A percentile compares a stretch with the other conserved stretches of the same genome.
Conservation (phyloP, 2,329 filamentous ascomycete genomes). For the Penicillium sp. region DNA sequence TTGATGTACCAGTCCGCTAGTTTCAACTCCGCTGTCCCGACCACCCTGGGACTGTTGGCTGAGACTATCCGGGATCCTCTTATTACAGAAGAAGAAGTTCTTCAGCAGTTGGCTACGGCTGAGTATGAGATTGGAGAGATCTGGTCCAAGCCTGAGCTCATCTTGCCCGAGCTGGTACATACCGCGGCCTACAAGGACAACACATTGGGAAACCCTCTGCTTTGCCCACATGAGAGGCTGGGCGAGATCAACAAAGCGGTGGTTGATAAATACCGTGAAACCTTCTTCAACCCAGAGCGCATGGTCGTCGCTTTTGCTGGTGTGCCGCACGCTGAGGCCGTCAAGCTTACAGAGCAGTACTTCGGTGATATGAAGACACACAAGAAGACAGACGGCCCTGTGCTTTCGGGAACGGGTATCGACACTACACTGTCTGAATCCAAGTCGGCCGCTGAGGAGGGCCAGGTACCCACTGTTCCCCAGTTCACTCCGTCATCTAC, state of each 20-base stretch:
- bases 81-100: constrained; percentile 78
- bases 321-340: constrained; percentile 70
- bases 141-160: constrained; percentile 93
- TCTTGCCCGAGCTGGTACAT: constrained; percentile 87
- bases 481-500: constrained; percentile 37
- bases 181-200: constrained; percentile 94
- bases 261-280: constrained; percentile 67
- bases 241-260: constrained; percentile 62
- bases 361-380: constrained; percentile 81
- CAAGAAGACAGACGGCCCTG: constrained; percentile 39
- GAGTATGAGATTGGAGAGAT: constrained; percentile 95
- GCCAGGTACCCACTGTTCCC: constrained; percentile 29
- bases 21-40: constrained; percentile 84
- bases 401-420: constrained; percentile 49
- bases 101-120: constrained; percentile 78
- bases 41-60: constrained; percentile 72
- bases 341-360: constrained; percentile 68
- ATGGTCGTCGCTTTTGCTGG: constrained; percentile 95
- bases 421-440: constrained; percentile 43
- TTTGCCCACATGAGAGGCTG: constrained; percentile 81
- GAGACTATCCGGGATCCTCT: constrained; percentile 83
- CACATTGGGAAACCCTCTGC: constrained; percentile 82
- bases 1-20: constrained; percentile 99
- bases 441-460: constrained; percentile 22
- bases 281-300: constrained; percentile 80